Base-by-base conservation (phyloP, 495 filamentous ascomycete species). In the Aspergillus saccharolyticus region DNA sequence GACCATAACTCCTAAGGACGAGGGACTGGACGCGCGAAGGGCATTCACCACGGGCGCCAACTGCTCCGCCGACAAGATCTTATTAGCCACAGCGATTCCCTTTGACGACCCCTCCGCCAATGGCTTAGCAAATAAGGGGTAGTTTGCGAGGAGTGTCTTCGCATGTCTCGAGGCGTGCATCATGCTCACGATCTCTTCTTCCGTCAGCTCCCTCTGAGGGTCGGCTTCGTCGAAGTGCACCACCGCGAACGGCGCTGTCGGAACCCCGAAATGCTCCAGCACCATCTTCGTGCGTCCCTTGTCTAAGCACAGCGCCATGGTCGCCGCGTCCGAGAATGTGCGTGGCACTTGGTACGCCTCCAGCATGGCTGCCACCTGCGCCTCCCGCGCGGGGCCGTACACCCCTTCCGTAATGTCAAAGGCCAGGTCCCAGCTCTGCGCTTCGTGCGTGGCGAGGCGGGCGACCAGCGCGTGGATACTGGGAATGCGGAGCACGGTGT, bases 101-200 rank as follows among this genome's bases (percentile, higher is more conserved):
- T 58, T 58, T 1, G 56, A 58, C 12, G 56, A 46, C 12, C 33
- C 43, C 39, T 44, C 50, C 5, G 56, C 56, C 12, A 53, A 25
- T 18, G 56, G 56, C 18, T 58, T 58, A 9, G 49, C 56, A 19
- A 58, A 58, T 14, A 53, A 28, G 1, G 56, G 56, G 15, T 42
- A 58, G 6, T 24, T 15, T n/a, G 12, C 25, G 16, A 45, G 43
- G 2, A 54, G 17, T 16, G 19, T 24, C 22, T 54, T 42, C 0
- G 39, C 30, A 42, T 54, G 52, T 24, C 16, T 39, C 4, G 52
- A 54, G 9, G 18, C 7, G 21, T n/a, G 17, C 7, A 54, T 21
- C 21, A 24, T 14, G 4, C 18, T 20, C 1, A 16, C 42, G 1
- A 57, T 25, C 21, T 52, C 30, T 4, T 57, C 46, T 18, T 19